Base-by-base conservation (phyloP, 2,329 filamentous ascomycete genomes). In the Amesomyces nigricolor region DNA sequence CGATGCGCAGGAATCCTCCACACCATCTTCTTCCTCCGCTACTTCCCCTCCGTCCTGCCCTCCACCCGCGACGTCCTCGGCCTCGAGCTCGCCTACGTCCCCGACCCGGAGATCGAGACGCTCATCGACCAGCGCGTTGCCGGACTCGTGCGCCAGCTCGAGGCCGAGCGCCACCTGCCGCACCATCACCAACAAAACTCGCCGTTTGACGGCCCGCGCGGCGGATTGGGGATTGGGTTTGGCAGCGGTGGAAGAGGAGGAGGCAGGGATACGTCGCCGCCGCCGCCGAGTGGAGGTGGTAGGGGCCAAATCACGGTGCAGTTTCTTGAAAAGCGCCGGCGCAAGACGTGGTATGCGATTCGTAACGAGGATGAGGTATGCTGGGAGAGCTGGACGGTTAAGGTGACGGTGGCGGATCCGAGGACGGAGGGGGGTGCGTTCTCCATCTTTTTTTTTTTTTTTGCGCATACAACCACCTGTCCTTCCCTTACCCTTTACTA, bases 11-110 rank as follows among this genome's bases (percentile, higher is more conserved):
- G 88, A 61, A 88, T 96, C 70, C 81, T 97, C 48, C 91, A 96
- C 72, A 95, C 91, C 49, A 96, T 97, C 71, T 99, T 97, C 83
- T 97, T 97, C 80, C 91, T 96, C 76, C 88, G 94, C 67, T 95
- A 92, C 81, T 96, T 97, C 78, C 90, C 90, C 55, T 86, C 89
- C 56, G 81, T 96, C 64, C 78, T 82, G 42, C 92, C 94, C 5
- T 82, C 83, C 61, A 91, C 89, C 61, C 86, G 90, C 73, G 91
- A 96, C 68, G 85, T 96, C 61, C 85, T 96, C 62, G 91, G 95
- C 72, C 81, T 96, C 59, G 91, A 90, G 35, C 82, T 97, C 29
- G 91, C 94, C 50, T 88, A 89, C 66, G 88, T 97, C 67, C 85
- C 91, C 69, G 90, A 96, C 68, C 86, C 87, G 62, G 90, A 96